Base-by-base conservation (phyloP, 2,329 filamentous ascomycete genomes). In the Colletotrichum sp. region DNA sequence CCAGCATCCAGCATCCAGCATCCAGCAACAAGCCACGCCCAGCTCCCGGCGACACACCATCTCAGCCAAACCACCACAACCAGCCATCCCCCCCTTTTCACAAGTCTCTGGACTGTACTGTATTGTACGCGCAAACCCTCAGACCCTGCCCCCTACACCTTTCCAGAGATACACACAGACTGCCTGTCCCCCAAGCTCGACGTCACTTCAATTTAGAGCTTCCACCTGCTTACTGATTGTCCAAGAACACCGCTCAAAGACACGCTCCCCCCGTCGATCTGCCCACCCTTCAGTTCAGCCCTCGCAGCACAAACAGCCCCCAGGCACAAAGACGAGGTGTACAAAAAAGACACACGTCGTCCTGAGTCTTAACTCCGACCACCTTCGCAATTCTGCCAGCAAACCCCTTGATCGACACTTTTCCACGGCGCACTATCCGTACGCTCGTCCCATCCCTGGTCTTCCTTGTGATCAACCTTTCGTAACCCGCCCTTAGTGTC, bases 331-430 rank as follows among this genome's bases (percentile, higher is more conserved):
- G 71, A 61, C 44, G 66, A 67, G 34, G 36, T 32, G 66, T 69
- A 48, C 28, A 28, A 44, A 65, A 74, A 55, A 52, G 22, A 34
- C 30, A 16, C 57, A 57, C 27, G 68, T 63, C 57, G 59, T 75
- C 59, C 57, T 48, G 71, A 71, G 59, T 75, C 44, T 75, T 63
- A 66, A 71, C 71, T 66, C 69, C 65, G 27, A 55, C 59, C 34
- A 72, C 55, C 32, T 22, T 22, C 30, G 13, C 48, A 36, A 6
- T 48, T 30, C 55, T 39, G 59, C 72, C 57, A 76, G 72, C 72
- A 70, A 77, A 64, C 76, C 74, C 76, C 76, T 77, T 74, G 76
- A 77, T 77, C 74, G 67, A 68, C 74, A 67, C 68, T 72, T 72
- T 69, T 57, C 52, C 19, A 71, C 74, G 48, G 70, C 60, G 66